Evolutionary conservation across 805 yeast genomes (phyloP).

Genomic region (Yamadazyma tumulicola): DNA sequence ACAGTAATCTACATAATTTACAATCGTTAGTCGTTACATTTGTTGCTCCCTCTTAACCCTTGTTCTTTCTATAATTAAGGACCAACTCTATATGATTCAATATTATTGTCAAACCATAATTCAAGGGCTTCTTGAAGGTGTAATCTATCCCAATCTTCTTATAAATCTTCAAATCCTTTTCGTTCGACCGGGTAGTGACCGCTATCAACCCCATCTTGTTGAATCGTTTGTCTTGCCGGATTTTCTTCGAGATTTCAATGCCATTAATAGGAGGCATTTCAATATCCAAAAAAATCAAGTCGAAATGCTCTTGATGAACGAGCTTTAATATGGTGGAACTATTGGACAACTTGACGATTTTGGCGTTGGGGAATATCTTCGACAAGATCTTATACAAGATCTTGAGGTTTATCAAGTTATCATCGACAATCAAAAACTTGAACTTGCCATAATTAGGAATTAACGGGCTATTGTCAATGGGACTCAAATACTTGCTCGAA

Average conservation of each 20-base stretch:
- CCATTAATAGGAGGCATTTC: constrained; percentile 45
- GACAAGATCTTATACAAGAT: constrained; percentile 29
- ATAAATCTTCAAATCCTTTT: constrained; percentile 27
- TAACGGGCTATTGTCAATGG: constrained; percentile 13
- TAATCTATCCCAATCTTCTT: constrained; percentile 35
- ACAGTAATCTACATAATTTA: constrained; percentile 1
- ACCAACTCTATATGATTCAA: constrained; percentile 14
- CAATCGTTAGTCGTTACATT: constrained; percentile 2
- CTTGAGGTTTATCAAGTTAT: constrained; percentile 37
- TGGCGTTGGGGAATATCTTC: constrained; percentile 32
- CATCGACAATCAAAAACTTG: constrained; percentile 35
- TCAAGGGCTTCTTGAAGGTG: constrained; percentile 40
- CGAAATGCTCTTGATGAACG: constrained; percentile 17
- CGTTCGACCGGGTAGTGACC: constrained; percentile 33
- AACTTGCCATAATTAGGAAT: constrained; percentile 16
- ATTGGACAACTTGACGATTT: constrained; percentile 26
- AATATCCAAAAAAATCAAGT: constrained; percentile 39
- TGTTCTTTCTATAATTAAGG: constrained; percentile 12
- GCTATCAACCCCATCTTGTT: constrained; percentile 33
- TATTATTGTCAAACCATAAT: constrained; percentile 15
- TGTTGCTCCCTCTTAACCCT: constrained; percentile 3
- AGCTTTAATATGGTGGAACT: constrained; percentile 23
- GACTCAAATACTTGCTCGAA: constrained; percentile 10
- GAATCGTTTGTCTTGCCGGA: constrained; percentile 13
- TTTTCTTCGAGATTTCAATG: constrained; percentile 28